Evolutionary conservation across 345 rosid genomes (phyloP), one percentile per base, ranked within the genome.

Genomic region (Draba incana): DNA sequence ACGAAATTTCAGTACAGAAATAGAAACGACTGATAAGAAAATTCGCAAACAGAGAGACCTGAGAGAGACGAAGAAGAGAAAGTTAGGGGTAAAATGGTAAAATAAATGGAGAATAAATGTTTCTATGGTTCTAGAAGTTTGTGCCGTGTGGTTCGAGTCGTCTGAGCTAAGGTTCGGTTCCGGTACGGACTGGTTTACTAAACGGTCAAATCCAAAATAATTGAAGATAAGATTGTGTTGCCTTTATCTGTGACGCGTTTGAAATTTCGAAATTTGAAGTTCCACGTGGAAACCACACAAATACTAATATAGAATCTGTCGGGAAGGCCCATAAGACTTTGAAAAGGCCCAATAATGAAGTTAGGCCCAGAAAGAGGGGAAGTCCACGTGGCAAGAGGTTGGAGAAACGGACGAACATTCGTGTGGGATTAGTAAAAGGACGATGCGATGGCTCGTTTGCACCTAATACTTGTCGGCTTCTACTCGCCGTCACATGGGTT

Each of bases 401-500:
- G 69, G 38, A 39, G 69, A 75, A 68, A 75, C 12, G 54, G 70
- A 68, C 74, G 78, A 75, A 56, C 69, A 68, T 54, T 55, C 78
- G 74, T 75, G 78, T 75, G 78, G 51, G 68, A 54, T 62, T 42
- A 37, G 37, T 59, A 30, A 74, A 75, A 75, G 69, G 69, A 75
- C 53, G 78, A 60, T 53, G 74, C 53, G 78, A 60, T 53, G 74
- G 64, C 68, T 74, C 63, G 44, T 45, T 54, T 46, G 39, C 74
- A 75, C 69, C 78, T 62, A 68, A 75, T n/a, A 48, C 74, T 75
- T 75, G 78, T 75, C 74, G 74, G 78, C 74, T 75, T 75, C 58
- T 47, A 68, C 43, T 64, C 54, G 44, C 58, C 60, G 57, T 67
- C 78, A 68, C 78, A 75, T 47, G 78, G 67, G 66, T 33, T 55